Base-by-base conservation (phyloP, 139 green algal species). In the Coelastrella sp. region DNA sequence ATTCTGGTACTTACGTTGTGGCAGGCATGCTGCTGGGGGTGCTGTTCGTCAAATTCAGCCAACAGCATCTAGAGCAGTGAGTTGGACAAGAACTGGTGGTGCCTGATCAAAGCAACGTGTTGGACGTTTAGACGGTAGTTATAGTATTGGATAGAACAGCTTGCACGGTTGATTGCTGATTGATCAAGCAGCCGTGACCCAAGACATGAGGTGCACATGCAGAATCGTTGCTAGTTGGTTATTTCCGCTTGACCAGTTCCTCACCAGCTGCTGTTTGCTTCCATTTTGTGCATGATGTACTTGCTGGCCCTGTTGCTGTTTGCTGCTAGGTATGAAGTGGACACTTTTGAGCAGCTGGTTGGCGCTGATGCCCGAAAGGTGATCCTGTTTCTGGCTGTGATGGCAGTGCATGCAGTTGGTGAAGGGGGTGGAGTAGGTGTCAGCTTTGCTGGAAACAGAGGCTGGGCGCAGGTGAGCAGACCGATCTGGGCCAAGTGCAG, bases 371-470 rank as follows among this genome's bases (percentile, higher is more conserved):
- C 98, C 10, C 95, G 96, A 78, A 97, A 97, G 85, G 95, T 95
- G 8, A 90, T 98, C 78, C 95, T 99, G 73, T 96, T 99, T 86
- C 87, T 99, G 7, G 97, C 95, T 68, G 97, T 99, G 80, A 99
- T 99, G 98, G 97, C 97, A 7, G 97, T 97, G 4, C 98, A 99
- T 94, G 97, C 98, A 6, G 94, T 99, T 68, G 98, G 98, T 9
- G 98, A 99, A 87, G 98, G 98, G 11, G 96, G 94, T 20, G 98
- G 98, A 12, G 98, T 99, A 15, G 98, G 98, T 20, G 98, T 99
- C 15, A 95, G 93, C 22, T 96, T 94, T 90, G 95, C 91, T 58
- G 98, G 98, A 22, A 91, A 93, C 19, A 91, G 95, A 6, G 98
- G 98, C 65, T 97, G 96, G 94, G 90, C 95, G 14, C 95, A 98